Base-by-base conservation (phyloP, 805 yeast genomes). In the Wickerhamiella lipophila region DNA sequence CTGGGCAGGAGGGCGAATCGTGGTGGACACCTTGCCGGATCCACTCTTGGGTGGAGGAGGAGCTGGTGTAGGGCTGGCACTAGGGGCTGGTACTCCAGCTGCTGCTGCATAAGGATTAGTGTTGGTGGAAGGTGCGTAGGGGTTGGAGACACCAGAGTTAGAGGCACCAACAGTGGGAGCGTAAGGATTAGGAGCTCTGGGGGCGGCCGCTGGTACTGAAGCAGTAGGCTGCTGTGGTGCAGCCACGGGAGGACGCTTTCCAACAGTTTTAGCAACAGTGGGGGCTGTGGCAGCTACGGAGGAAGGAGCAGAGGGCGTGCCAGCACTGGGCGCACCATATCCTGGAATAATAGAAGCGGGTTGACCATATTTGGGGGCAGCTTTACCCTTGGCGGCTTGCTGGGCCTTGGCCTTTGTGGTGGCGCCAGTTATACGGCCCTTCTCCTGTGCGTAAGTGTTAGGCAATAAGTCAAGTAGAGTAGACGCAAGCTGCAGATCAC, bases 401-500 rank as follows among this genome's bases (percentile, higher is more conserved):
- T 46, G 16, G 30, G 52, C 42, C 25, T 25, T 38, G 15, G 25
- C 4, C 19, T 23, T 39, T 3, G 43, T 15, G 7, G 27, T 40
- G 13, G 95, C 94, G 56, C 76, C 78, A 42, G 71, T 54, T 16
- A 89, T 79, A 57, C 98, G 79, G 54, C 83, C 88, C 63, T 80
- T 83, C 59, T 85, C 96, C 39, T 74, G 62, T 3, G 65, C 58
- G 56, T 79, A 77, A 48, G 77, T 77, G 41, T 75, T 77, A 11
- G 97, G 95, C 58, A 92, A 70, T 52, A 81, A 70, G 41, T 71
- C 69, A 60, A 89, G 72, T 55, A 83, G 77, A 55, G 73, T 75
- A 50, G 70, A 73, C 1, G 97, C 96, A 55, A 89, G 68, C 8
- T 81, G 94, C 57, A 85, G 79, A 54, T 83, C 78, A 23, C 96